Percentiles rank a stretch among this genome's conserved stretches.
phyloP scores from a whole-genome alignment of 495 filamentous ascomycete genomes.

The Margaritispora aquatica region DNA sequence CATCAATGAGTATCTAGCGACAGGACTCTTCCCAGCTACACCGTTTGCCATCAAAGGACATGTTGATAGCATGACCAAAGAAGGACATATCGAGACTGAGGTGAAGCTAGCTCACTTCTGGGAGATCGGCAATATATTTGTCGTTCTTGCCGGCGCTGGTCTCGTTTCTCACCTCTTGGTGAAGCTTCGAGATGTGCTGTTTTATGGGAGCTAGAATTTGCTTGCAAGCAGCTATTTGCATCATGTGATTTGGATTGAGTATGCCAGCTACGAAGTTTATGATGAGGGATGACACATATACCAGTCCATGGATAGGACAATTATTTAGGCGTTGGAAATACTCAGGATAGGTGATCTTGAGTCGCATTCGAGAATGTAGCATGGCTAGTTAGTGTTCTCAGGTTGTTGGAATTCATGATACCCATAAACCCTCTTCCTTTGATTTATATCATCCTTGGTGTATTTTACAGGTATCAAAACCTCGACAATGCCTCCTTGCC shows the following conservation, averaged over 20 bases:
- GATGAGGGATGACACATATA: not conserved
- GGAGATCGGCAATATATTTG: constrained; percentile 53
- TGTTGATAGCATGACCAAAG: constrained; percentile 10
- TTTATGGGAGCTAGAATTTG: no score
- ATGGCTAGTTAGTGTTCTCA: not conserved
- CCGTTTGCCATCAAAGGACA: constrained; percentile 22
- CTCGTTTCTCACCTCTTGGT: constrained; percentile 24
- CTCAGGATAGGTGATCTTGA: not conserved
- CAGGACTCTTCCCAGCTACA: constrained; percentile 63
- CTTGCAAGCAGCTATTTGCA: no score
- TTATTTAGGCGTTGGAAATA: not conserved
- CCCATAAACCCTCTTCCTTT: no score
- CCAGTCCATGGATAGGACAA: not conserved
- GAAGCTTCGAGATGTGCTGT: constrained; percentile 23
- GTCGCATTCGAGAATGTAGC: not conserved
- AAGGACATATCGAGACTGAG: constrained; percentile 38
- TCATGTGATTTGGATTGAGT: no score
- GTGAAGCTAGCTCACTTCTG: constrained; percentile 37
- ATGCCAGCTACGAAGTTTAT: not conserved
- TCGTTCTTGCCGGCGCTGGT: constrained; percentile 33
- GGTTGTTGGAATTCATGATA: no score
- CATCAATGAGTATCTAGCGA: constrained; percentile 61
- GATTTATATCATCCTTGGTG: no score
- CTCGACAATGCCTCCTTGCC: no score
- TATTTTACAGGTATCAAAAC: no score